Base-by-base conservation (phyloP, 768 basidiomycete species). In the Symmetrospora coprosmae region DNA sequence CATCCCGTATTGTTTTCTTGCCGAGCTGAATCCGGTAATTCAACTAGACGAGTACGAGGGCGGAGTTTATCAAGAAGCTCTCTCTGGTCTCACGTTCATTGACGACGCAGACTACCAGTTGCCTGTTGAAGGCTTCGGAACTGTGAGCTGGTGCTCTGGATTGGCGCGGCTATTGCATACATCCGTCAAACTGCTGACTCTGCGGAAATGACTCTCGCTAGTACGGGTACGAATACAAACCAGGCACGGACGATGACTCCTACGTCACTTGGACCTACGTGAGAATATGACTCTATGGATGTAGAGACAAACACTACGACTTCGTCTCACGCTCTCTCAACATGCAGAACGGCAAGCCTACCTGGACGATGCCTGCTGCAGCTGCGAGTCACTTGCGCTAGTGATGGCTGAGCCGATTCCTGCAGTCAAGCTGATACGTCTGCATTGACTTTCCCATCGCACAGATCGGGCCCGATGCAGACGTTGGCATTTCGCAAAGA, bases 181-280 rank as follows among this genome's bases (percentile, higher is more conserved):
- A 7, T 2, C 1, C 39, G 23, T n/a, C 3, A n/a, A 33, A 19
- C 14, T 38, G 16, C 27, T 35, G n/a, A 21, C n/a, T n/a, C n/a
- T n/a, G n/a, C n/a, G n/a, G n/a, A n/a, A n/a, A n/a, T n/a, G n/a
- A n/a, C n/a, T n/a, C 2, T 7, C 14, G 21, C 21, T 11, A 68
- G 9, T 87, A 85, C 68, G 87, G 80, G 0, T 86, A 80, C 66
- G 91, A 94, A 71, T 85, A 79, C 30, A 33, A 33, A 19, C 62
- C 66, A 1, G 65, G 88, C 70, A 82, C 82, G n/a, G 80, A 73
- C 48, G 66, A 80, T 55, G 76, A 81, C 21, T 85, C 86, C 7
- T 89, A 85, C 69, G 80, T 94, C 47, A 84, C 85, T 2, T 96
- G 90, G 89, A 33, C 31, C 21, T 58, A 58, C 40, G 55, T 58